phyloP scores from a whole-genome alignment of 345 rosid species.

The Camelina sativa region DNA sequence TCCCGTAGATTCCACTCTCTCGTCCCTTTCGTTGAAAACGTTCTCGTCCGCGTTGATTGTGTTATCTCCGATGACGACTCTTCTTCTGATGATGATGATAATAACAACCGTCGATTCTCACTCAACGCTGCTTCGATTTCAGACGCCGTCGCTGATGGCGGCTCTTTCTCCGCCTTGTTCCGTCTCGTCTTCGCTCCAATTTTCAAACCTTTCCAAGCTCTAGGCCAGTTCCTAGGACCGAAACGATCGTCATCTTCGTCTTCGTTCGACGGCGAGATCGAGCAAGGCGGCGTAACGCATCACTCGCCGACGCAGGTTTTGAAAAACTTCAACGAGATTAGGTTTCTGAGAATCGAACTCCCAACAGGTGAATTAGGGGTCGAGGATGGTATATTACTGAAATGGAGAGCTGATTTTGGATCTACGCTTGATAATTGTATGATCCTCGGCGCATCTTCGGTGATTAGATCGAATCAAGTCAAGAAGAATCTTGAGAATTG shows the following conservation, averaged over 20 bases:
- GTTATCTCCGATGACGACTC: slow-evolving; percentile 83
- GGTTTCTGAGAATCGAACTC: slow-evolving; percentile 76
- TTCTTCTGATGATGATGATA: slow-evolving; percentile 40
- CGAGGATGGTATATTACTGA: slow-evolving; percentile 77
- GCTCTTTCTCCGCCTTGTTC: slow-evolving; percentile 56
- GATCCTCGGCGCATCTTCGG: slow-evolving; percentile 86
- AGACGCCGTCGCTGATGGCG: slow-evolving; percentile 37
- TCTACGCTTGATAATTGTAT: slow-evolving; percentile 91
- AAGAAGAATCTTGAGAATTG: slow-evolving; percentile 42
- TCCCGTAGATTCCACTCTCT: slow-evolving; percentile 80
- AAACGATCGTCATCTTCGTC: slow-evolving; percentile 37
- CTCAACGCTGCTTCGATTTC: slow-evolving; percentile 30
- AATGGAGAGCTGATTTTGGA: slow-evolving; percentile 97
- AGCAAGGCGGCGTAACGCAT: slow-evolving; percentile 81
- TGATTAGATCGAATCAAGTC: slow-evolving; percentile 38
- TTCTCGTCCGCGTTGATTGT: slow-evolving; percentile 91
- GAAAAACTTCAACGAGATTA: slow-evolving; percentile 80
- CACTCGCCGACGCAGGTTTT: slow-evolving; percentile 94
- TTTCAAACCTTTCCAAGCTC: slow-evolving; percentile 76
- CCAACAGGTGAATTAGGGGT: slow-evolving; percentile 89
- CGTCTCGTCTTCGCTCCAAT: slow-evolving; percentile 64
- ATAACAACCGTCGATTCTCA: slow-evolving; percentile 52
- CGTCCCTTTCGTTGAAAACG: slow-evolving; percentile 81
- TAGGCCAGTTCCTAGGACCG: slow-evolving; percentile 68
- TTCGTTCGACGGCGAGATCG: slow-evolving; percentile 58